Conservation (phyloP, 495 filamentous ascomycete genomes). For the Aspergillus carlsbadensis region DNA sequence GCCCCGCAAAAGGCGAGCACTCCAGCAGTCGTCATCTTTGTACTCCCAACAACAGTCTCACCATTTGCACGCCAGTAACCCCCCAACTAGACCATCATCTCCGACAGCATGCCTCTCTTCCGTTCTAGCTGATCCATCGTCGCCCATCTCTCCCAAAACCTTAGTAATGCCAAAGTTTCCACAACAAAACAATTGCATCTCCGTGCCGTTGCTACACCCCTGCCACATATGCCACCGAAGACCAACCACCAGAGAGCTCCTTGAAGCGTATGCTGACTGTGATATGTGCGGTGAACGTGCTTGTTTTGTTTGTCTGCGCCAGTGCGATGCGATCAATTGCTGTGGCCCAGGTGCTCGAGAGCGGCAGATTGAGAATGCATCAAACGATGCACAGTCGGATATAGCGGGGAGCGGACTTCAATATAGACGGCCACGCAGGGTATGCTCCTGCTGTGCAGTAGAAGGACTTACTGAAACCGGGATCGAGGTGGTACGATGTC, state of each 20-base stretch:
- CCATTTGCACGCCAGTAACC: constrained; percentile 1
- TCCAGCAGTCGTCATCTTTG: constrained; percentile 26
- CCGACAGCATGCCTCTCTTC: constrained; percentile 25
- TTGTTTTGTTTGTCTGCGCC: constrained; percentile 53
- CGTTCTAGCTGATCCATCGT: constrained; percentile 27
- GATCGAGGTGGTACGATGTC: constrained; percentile 37
- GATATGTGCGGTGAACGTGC: constrained; percentile 46
- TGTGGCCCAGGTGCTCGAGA: constrained; percentile 4
- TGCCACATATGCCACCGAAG: constrained; percentile 53
- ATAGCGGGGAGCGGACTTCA: constrained; percentile 1
- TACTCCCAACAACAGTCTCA: constrained; percentile 12
- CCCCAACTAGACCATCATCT: constrained; percentile 23
- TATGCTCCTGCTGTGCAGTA: constrained; percentile 44
- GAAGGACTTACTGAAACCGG: constrained; percentile 43
- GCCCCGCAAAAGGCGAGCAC: constrained; percentile 36
- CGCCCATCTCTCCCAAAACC: constrained; percentile 38
- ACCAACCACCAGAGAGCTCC: constrained; percentile 44
- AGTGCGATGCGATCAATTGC: constrained; percentile 41
- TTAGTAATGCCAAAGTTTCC: constrained; percentile 24
- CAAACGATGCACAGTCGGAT: constrained; percentile 2
- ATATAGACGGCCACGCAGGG: constrained; percentile 21
- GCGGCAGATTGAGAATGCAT: neutral
- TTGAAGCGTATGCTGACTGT: constrained; percentile 52
- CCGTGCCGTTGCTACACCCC: constrained; percentile 36
- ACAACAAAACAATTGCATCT: constrained; percentile 22